Evolutionary conservation across 228 moss, liverwort and hornwort genomes (phyloP).

Genomic region (Sphagnum fallax): DNA sequence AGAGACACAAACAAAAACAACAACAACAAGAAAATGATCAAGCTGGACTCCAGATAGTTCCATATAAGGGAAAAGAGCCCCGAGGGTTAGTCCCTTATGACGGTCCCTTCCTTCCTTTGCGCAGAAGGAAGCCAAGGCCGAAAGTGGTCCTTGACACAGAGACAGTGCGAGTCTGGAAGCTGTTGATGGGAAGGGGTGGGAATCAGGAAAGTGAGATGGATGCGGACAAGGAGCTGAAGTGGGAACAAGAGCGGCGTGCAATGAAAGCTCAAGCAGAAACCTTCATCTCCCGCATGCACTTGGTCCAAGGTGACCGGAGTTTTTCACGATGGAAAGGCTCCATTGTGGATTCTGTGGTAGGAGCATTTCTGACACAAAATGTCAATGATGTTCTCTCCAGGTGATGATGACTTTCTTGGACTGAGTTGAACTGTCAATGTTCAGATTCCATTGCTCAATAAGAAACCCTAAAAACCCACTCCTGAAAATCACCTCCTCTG

Average conservation of each 20-base stretch:
- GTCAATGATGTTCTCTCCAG: conserved; percentile 87
- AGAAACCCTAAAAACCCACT: neutral
- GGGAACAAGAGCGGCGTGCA: conserved; percentile 43
- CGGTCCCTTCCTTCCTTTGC: conserved; percentile 22
- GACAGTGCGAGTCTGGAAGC: conserved; percentile 53
- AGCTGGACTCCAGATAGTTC: conserved; percentile 30
- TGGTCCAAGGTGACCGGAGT: conserved; percentile 82
- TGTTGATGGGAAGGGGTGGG: conserved; percentile 49
- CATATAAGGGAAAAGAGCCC: conserved; percentile 14
- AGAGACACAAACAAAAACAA: conserved; percentile 2
- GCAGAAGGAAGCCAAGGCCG: conserved; percentile 44
- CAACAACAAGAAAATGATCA: conserved; percentile 5
- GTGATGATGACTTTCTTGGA: conserved; percentile 11
- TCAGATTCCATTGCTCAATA: neutral
- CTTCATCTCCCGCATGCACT: conserved; percentile 61
- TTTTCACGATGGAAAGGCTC: conserved; percentile 86
- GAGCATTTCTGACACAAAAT: conserved; percentile 83
- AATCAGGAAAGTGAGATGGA: conserved; percentile 14
- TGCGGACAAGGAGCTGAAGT: conserved; percentile 30
- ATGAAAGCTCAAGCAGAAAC: conserved; percentile 53
- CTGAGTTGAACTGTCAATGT: too few species aligned
- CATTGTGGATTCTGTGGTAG: conserved; percentile 78
- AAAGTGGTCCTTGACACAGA: conserved; percentile 59
- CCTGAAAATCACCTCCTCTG: neutral
- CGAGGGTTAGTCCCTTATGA: conserved; percentile 26